Base-by-base conservation (phyloP, 1,284 basidiomycete species). In the Boletellus dicymbophilus region DNA sequence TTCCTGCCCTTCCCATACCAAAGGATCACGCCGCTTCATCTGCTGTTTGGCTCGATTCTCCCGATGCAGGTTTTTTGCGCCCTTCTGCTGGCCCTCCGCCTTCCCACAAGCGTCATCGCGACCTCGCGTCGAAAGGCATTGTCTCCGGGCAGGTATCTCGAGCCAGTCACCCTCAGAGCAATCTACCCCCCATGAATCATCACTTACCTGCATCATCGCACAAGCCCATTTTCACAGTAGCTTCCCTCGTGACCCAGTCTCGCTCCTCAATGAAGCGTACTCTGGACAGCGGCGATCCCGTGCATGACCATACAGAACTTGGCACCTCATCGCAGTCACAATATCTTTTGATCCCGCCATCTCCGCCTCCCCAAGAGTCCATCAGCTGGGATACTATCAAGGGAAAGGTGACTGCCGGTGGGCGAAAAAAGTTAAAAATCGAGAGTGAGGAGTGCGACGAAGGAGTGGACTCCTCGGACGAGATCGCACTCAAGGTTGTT, bases 271-370 rank as follows among this genome's bases (percentile, higher is more conserved):
- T 20, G 16, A 66, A 66, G 51, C 64, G 63, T 40, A 16, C 52
- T 16, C 36, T 68, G 25, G 54, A 52, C 27, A 38, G 23, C 9
- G 28, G 31, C 22, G 46, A 52, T 40, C 28, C 22, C 33, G 25
- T 27, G 13, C 27, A 27, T 16, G 46, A 51, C 15, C 30, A 21
- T 26, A 23, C 30, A 18, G 38, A 40, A 4, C 16, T 13, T 15
- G 20, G 9, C 20, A 44, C 33, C 41, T 36, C 58, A n/a, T 10
- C 23, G 12, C 48, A 42, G 4, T 23, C 51, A 11, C 53, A 54
- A 11, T 33, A 41, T 23, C 18, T 61, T 34, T 71, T 82, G 41
- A 57, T 83, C 42, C 84, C 85, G 12, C 85, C 86, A 12, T 86
- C 85, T n/a, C 85, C 85, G 16, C 81, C 82, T 23, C 75, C 76